Conservation (phyloP, 495 filamentous ascomycete genomes). For the Aspergillus cristatus region DNA sequence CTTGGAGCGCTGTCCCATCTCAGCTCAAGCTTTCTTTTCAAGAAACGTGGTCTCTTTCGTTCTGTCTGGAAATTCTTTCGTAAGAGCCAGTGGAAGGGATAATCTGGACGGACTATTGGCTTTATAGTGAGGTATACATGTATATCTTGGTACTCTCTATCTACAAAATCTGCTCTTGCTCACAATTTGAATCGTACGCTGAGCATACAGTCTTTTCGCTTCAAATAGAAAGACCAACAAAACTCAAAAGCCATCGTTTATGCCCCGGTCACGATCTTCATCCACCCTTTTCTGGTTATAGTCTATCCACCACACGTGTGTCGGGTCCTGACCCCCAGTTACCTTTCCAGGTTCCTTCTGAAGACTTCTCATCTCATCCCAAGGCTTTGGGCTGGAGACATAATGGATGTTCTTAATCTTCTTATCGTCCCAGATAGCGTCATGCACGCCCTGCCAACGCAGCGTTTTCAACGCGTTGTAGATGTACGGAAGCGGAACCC, state of each 20-base stretch:
- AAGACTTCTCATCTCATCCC: constrained; percentile 53
- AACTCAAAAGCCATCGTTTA: constrained; percentile 17
- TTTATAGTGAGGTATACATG: constrained; percentile 20
- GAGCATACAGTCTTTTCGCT: no score
- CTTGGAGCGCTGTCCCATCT: constrained; percentile 39
- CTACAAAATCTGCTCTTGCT: neutral
- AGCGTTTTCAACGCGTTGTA: constrained; percentile 82
- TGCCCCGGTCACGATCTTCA: constrained; percentile 35
- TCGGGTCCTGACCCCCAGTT: constrained; percentile 6
- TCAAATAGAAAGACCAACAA: no score
- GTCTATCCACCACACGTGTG: constrained; percentile 59
- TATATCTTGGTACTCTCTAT: neutral
- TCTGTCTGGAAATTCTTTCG: constrained; percentile 24
- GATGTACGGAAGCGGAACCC: constrained; percentile 65
- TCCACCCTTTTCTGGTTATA: constrained; percentile 42
- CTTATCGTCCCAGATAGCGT: constrained; percentile 67
- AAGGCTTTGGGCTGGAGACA: constrained; percentile 72
- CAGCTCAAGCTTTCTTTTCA: constrained; percentile 20
- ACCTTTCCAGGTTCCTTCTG: no score
- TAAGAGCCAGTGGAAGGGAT: constrained; percentile 8
- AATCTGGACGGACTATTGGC: constrained; percentile 16
- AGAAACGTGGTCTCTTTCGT: constrained; percentile 47
- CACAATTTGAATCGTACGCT: no score
- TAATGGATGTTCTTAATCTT: constrained; percentile 74
- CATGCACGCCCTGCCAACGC: constrained; percentile 58